Conservation (phyloP, 441 rosid species). For the Populus hybrid region DNA sequence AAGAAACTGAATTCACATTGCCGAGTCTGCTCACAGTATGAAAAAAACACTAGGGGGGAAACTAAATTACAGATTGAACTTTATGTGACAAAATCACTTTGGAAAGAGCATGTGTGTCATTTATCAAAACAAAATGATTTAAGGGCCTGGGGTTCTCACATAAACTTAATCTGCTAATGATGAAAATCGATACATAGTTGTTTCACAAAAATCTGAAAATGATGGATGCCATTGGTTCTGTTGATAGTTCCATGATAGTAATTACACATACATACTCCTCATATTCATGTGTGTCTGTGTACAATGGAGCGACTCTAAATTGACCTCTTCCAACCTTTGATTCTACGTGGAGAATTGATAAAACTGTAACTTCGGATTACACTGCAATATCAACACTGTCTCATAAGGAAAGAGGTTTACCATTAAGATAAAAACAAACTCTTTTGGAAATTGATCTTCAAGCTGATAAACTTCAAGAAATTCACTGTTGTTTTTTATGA, state of each 20-base stretch:
- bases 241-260: background rate
- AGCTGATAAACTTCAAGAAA: constrained; percentile 97
- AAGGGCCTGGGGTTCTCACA: background rate
- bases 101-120: background rate
- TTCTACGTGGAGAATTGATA: background rate
- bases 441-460: constrained; percentile 96
- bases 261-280: background rate
- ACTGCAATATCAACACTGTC: background rate
- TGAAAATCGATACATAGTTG: background rate
- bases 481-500: constrained; percentile 87
- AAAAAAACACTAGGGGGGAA: background rate
- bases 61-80: background rate
- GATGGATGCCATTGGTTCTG: background rate
- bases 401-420: constrained; percentile 34
- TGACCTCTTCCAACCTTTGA: background rate
- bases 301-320: background rate
- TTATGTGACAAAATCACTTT: background rate
- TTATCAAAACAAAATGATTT: background rate
- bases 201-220: background rate
- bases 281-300: background rate
- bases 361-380: background rate
- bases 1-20: background rate
- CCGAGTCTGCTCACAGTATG: background rate
- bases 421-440: constrained; percentile 86
- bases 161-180: background rate